Base-by-base conservation (phyloP, 106 monocot species). In the Gastrodia elata region DNA sequence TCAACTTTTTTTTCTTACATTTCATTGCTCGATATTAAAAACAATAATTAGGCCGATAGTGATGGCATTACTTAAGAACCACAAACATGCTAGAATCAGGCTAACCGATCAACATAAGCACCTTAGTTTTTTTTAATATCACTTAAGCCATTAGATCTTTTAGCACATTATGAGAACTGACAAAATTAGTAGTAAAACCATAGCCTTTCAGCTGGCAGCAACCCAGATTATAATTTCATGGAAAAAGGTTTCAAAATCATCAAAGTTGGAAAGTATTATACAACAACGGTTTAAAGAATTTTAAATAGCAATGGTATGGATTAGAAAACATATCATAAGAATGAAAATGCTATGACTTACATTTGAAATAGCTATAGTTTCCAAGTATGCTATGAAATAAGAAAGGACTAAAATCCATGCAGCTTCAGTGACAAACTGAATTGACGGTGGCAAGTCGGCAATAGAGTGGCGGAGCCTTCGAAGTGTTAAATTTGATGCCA, bases 301-400 rank as follows among this genome's bases (percentile, higher is more conserved):
- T 37, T 5, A 67, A 36, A 67, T 67, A 16, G 20, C 16, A 67
- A 67, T 38, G 27, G 37, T 18, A 67, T 36, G 4, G 27, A 67
- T 38, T 37, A 67, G 10, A n/a, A 20, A 67, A 38, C 67, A 67
- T 67, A 18, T n/a, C 32, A 77, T 64, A 75, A 44, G 56, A 28
- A 77, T 33, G 25, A 71, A 65, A 65, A 38, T 61, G 38, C 64
- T 27, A 15, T 40, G 69, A 85, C 91, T 70, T 88, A 92, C 96
- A 86, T 90, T 96, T 74, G 96, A 80, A 82, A 96, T 96, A 33
- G 96, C 92, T 71, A 92, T 9, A 39, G 96, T 96, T 64, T 96
- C 96, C 92, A 96, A 77, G 71, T 81, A 96, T 42, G 96, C 96
- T 70, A 96, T 88, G 75, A 96, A 96, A 83, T 96, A 96, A 72